Evolutionary conservation across 768 basidiomycete genomes (phyloP).

Genomic region (Pulveroboletus sp.): DNA sequence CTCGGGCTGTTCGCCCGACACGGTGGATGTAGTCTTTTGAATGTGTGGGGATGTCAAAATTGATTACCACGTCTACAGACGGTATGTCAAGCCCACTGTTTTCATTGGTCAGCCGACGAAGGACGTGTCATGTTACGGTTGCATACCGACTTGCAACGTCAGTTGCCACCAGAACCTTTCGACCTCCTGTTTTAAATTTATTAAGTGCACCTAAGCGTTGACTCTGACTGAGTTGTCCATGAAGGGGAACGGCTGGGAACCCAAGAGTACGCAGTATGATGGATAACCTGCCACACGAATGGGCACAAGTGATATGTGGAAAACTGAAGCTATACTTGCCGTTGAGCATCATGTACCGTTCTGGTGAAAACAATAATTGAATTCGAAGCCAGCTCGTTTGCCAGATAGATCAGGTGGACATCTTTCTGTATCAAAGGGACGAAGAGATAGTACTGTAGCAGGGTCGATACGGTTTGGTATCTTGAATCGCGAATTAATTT

Average conservation of each 20-base stretch:
- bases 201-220: constrained; percentile 87
- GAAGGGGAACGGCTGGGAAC: constrained; percentile 92
- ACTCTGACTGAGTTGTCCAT: constrained; percentile 92
- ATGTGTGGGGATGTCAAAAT: constrained; percentile 95
- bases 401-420: constrained; percentile 81
- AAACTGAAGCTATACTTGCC: constrained; percentile 36
- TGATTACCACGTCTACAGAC: constrained; percentile 93
- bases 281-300: constrained; percentile 51
- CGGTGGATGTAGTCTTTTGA: constrained; percentile 99
- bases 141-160: constrained; percentile 89
- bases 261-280: constrained; percentile 87
- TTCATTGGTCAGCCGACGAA: constrained; percentile 3
- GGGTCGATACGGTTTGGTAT: constrained; percentile 93
- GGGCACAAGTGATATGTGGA: not conserved
- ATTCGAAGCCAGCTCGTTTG: constrained; percentile 84
- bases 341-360: constrained; percentile 89
- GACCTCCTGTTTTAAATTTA: constrained; percentile 94
- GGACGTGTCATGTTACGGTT: not conserved
- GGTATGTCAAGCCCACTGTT: constrained; percentile 90
- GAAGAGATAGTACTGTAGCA: constrained; percentile 94
- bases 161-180: constrained; percentile 89
- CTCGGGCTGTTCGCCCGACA: constrained; percentile 95
- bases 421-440: constrained; percentile 92
- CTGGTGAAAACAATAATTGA: constrained; percentile 95
- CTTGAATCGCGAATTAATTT: constrained; percentile 36